A percentile compares a stretch with the other conserved stretches of the same genome.
Evolutionary conservation across 371 early-diverging fungal genomes (phyloP).

Genomic region (Mortierella sp.): DNA sequence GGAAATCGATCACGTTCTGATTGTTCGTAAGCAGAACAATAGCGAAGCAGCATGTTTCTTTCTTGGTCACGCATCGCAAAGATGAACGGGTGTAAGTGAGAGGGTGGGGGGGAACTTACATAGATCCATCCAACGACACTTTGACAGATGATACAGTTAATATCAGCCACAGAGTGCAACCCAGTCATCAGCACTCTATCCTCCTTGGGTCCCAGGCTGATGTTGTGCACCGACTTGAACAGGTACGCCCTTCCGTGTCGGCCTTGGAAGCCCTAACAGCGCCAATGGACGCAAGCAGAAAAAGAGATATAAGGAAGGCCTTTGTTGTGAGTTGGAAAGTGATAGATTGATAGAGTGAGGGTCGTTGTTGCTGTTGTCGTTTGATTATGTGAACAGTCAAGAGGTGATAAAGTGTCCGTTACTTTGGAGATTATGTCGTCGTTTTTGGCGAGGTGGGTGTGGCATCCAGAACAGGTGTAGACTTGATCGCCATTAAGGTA

Average conservation of each 20-base stretch:
- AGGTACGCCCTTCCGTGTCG: slow-evolving; percentile 81
- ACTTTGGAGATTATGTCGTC: slow-evolving; percentile 76
- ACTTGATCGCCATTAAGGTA: slow-evolving; percentile 61
- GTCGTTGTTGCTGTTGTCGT: neutral
- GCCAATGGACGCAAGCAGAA: neutral
- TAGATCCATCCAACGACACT: slow-evolving; percentile 89
- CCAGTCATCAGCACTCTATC: slow-evolving; percentile 85
- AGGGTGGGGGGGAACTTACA: slow-evolving; percentile 46
- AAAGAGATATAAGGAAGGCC: neutral
- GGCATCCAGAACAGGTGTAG: slow-evolving; percentile 70
- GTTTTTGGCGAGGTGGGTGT: slow-evolving; percentile 72
- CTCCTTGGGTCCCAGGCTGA: slow-evolving; percentile 71
- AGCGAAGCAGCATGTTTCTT: neutral
- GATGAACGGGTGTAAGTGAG: neutral
- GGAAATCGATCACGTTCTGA: no score
- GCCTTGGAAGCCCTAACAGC: slow-evolving; percentile 75
- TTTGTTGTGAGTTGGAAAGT: neutral
- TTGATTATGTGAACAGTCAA: neutral
- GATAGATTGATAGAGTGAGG: neutral
- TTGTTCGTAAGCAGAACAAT: neutral
- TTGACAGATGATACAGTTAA: slow-evolving; percentile 74
- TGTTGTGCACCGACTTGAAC: slow-evolving; percentile 76
- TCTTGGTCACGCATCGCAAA: neutral
- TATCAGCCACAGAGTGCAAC: slow-evolving; percentile 83
- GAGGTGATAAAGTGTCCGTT: neutral